phyloP scores from a whole-genome alignment of 2,329 filamentous ascomycete genomes.

The Tolypocladium endophyticum region DNA sequence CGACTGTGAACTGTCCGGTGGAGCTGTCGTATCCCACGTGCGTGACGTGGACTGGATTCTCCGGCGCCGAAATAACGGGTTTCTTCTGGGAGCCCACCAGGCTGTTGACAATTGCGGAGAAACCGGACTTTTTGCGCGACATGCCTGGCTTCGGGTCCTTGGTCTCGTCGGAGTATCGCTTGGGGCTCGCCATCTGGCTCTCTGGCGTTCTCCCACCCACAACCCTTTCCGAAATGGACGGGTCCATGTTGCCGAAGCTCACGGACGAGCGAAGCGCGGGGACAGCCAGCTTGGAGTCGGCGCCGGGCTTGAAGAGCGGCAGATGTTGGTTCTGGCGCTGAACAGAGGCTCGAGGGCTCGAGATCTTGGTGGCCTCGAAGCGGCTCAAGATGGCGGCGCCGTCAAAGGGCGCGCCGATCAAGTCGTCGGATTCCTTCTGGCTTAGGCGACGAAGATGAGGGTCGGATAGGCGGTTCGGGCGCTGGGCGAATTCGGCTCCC shows the following conservation, averaged over 20 bases:
- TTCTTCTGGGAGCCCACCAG: slow-evolving; percentile 76
- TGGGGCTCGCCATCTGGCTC: slow-evolving; percentile 39
- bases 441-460: slow-evolving; percentile 7
- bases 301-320: slow-evolving; percentile 36
- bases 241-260: slow-evolving; percentile 33
- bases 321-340: slow-evolving; percentile 19
- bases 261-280: slow-evolving; percentile 54
- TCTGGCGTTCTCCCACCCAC: slow-evolving; percentile 26
- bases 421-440: slow-evolving; percentile 38
- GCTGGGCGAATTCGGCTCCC: slow-evolving; percentile 28
- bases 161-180: slow-evolving; percentile 72
- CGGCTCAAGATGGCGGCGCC: slow-evolving; percentile 50
- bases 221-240: slow-evolving; percentile 25
- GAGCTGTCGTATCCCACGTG: slow-evolving; percentile 96
- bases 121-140: slow-evolving; percentile 75
- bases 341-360: slow-evolving; percentile 19
- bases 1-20: slow-evolving; percentile 90
- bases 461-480: slow-evolving; percentile 11
- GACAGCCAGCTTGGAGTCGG: slow-evolving; percentile 38
- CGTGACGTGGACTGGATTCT: slow-evolving; percentile 95
- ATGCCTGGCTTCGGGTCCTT: slow-evolving; percentile 51
- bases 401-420: slow-evolving; percentile 57
- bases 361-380: slow-evolving; percentile 40
- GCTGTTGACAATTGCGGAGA: slow-evolving; percentile 80
- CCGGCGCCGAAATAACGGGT: slow-evolving; percentile 90